Percentiles rank a stretch among this genome's conserved stretches.
Evolutionary conservation across 2,329 filamentous ascomycete species (phyloP).

Genomic region (Pseudocercospora fijiensis): DNA sequence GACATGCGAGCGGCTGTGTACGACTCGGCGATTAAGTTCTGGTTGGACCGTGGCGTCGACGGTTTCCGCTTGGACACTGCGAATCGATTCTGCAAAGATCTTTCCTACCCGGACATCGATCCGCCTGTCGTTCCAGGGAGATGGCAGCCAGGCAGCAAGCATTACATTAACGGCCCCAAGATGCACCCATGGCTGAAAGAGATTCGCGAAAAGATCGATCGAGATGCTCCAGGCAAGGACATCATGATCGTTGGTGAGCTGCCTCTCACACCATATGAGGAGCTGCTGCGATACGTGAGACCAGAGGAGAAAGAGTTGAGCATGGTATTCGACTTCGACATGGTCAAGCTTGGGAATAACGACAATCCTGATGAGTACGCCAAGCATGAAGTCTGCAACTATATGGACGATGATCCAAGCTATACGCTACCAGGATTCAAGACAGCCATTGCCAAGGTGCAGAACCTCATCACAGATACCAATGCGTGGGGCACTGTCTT

Average conservation of each 20-base stretch:
- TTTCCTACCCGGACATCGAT: constrained; percentile 28
- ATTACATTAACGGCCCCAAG: constrained; percentile 40
- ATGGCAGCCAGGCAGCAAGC: constrained; percentile 28
- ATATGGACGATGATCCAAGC: constrained; percentile 34
- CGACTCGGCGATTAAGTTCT: constrained; percentile 59
- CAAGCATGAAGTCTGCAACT: constrained; percentile 30
- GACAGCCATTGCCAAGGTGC: constrained; percentile 26
- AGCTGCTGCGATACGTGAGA: constrained; percentile 56
- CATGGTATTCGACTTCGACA: constrained; percentile 73
- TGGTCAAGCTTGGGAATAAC: constrained; percentile 50
- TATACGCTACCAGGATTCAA: constrained; percentile 31
- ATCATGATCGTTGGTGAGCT: constrained; percentile 55
- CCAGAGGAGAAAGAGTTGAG: constrained; percentile 58
- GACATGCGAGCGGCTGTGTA: constrained; percentile 69
- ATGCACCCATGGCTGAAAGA: constrained; percentile 51
- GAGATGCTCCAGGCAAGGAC: constrained; percentile 32
- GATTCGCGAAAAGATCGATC: constrained; percentile 35
- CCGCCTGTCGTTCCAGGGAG: constrained; percentile 19
- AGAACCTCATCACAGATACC: constrained; percentile 55
- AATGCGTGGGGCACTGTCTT: constrained; percentile 66
- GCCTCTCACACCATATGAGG: constrained; percentile 48
- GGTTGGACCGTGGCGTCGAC: constrained; percentile 68
- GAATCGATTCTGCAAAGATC: constrained; percentile 32
- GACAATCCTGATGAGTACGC: constrained; percentile 29
- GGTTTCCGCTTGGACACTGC: constrained; percentile 42